A percentile compares a stretch with the other conserved stretches of the same genome.
Evolutionary conservation across 2,329 filamentous ascomycete genomes (phyloP).

Genomic region (Teratosphaeria nubilosa): DNA sequence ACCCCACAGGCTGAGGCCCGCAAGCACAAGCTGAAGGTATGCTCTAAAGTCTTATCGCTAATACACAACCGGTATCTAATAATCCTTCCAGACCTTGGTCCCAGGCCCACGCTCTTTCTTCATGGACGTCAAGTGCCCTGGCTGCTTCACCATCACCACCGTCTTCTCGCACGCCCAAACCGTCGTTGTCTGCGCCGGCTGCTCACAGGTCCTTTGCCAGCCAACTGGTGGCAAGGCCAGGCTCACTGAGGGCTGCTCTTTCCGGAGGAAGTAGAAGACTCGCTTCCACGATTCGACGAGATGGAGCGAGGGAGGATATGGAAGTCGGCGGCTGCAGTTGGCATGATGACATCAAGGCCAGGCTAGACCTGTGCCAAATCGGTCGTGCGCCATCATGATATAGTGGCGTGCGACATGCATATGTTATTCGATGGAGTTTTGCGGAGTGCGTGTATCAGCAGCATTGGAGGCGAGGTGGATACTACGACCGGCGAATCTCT

Average conservation of each 20-base stretch:
- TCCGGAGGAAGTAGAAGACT: slow-evolving; percentile 92
- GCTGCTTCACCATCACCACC: slow-evolving; percentile 99
- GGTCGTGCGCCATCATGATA: slow-evolving; percentile 1
- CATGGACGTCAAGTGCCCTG: slow-evolving; percentile 99
- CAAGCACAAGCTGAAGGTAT: slow-evolving; percentile 99
- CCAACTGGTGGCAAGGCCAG: slow-evolving; percentile 98
- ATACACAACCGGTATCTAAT: background rate
- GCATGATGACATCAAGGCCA: background rate
- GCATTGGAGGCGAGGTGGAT: slow-evolving; percentile 23
- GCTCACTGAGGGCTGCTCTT: slow-evolving; percentile 99
- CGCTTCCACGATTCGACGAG: slow-evolving; percentile 5
- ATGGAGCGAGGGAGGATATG: background rate
- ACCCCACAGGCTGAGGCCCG: slow-evolving; percentile 93
- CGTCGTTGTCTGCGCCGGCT: slow-evolving; percentile 99
- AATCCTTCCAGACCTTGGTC: slow-evolving; percentile 51
- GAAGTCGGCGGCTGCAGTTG: background rate
- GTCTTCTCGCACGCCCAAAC: slow-evolving; percentile 99
- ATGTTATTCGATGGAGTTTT: slow-evolving; percentile 1
- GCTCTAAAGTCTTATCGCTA: slow-evolving; percentile 17
- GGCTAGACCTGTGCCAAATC: background rate
- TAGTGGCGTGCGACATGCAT: slow-evolving; percentile 2
- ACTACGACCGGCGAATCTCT: slow-evolving; percentile 12
- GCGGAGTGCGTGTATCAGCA: slow-evolving; percentile 8
- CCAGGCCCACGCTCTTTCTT: slow-evolving; percentile 98
- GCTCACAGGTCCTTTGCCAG: slow-evolving; percentile 99